These are phyloP conservation scores for Colletotrichum siamense DNA, from an alignment of 2,329 filamentous ascomycete species.

Conservation along the genomic window DNA sequence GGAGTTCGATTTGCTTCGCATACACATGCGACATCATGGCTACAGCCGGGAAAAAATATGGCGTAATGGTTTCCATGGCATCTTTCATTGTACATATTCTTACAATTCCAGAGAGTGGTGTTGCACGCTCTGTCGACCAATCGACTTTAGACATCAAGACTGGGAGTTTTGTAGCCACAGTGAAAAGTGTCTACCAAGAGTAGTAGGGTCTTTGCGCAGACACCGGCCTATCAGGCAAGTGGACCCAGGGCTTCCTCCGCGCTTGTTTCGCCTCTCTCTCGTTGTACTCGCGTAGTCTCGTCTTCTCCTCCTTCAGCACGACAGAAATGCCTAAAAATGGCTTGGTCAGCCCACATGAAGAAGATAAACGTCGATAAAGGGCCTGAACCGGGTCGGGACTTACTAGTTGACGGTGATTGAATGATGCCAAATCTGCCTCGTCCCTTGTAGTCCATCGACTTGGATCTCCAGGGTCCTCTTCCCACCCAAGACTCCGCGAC, in stretches of 20 bases:
- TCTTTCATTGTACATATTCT: constrained; percentile 20
- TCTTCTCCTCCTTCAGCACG: constrained; percentile 92
- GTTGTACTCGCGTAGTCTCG: constrained; percentile 79
- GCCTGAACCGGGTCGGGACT: constrained; percentile 40
- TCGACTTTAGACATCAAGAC: not conserved
- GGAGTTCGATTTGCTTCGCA: not conserved
- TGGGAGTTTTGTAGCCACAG: not conserved
- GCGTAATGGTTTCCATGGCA: not conserved
- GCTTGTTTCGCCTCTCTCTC: constrained; percentile 79
- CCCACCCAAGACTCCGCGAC: constrained; percentile 94
- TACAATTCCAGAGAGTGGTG: constrained; percentile 8
- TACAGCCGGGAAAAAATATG: not conserved
- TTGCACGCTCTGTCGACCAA: not conserved
- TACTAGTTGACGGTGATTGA: constrained; percentile 76
- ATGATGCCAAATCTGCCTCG: constrained; percentile 74
- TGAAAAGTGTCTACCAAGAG: constrained; percentile 71
- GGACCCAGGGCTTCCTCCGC: constrained; percentile 82
- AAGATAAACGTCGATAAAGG: not conserved
- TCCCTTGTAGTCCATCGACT: constrained; percentile 73
- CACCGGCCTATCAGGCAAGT: constrained; percentile 85
- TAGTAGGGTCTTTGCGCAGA: constrained; percentile 89
- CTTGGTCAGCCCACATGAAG: not conserved
- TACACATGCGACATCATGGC: not conserved
- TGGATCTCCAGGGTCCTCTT: constrained; percentile 67
- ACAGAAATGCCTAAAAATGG: constrained; percentile 69